phyloP scores from a whole-genome alignment of 805 yeast genomes.

The Candida glaebosa region DNA sequence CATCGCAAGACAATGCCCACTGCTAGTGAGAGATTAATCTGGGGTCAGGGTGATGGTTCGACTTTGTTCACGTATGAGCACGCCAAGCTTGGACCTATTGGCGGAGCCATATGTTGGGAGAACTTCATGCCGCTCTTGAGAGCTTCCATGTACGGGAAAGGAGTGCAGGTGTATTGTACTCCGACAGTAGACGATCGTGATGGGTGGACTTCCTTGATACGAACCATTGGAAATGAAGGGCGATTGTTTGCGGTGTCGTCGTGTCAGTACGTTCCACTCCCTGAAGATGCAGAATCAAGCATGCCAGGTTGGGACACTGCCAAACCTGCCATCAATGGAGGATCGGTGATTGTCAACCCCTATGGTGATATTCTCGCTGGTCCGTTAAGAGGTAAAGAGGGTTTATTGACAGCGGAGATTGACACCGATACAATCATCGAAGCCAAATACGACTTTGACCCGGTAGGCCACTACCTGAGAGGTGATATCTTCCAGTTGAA shows the following conservation, averaged over 20 bases:
- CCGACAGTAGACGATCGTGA: constrained; percentile 41
- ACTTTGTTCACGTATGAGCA: constrained; percentile 36
- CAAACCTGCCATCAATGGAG: constrained; percentile 34
- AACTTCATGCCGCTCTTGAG: constrained; percentile 41
- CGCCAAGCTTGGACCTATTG: constrained; percentile 25
- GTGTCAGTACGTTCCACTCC: constrained; percentile 36
- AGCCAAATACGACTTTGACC: constrained; percentile 42
- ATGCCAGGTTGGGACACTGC: constrained; percentile 16
- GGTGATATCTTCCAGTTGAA: constrained; percentile 41
- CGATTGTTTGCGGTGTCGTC: constrained; percentile 38
- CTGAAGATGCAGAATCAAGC: constrained; percentile 22
- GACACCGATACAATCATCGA: constrained; percentile 33
- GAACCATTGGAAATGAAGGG: constrained; percentile 39
- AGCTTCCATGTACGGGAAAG: constrained; percentile 40
- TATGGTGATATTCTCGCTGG: constrained; percentile 35
- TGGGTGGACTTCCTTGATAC: constrained; percentile 41
- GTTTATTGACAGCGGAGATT: constrained; percentile 37
- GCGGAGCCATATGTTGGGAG: constrained; percentile 50
- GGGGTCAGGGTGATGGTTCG: constrained; percentile 49
- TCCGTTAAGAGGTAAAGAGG: constrained; percentile 39
- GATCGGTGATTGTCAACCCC: constrained; percentile 23
- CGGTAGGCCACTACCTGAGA: constrained; percentile 38
- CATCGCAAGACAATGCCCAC: constrained; percentile 46
- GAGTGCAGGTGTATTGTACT: constrained; percentile 40
- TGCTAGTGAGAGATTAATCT: constrained; percentile 41